Evolutionary conservation across 192 early-diverging fungal genomes (phyloP), one percentile per base, ranked within the genome.

Genomic region (Chytriomyces sp.): DNA sequence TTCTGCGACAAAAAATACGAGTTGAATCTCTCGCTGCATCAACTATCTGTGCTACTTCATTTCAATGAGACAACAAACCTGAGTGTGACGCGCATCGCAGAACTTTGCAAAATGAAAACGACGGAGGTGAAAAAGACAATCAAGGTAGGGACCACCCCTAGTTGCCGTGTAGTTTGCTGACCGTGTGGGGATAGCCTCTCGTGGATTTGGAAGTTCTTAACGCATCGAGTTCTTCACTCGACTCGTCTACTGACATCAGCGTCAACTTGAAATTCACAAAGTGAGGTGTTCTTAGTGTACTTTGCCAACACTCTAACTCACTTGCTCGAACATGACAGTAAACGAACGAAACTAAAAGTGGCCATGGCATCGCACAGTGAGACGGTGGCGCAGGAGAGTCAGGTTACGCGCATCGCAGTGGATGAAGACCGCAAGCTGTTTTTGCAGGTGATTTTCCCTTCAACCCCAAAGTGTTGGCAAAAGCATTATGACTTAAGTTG

Each of bases 331-430:
- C 44, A 49, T 0, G 28, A 38, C 63, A 93, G 88, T 75, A 93
- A 93, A 80, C 83, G 91, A 30, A 92, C 88, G 4, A 94, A 94
- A 75, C 83, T 94, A 33, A 93, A 93, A 73, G 74, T 93, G 25
- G 84, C 77, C 55, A 81, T 88, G 14, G 77, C 84, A 3, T 52
- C 87, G 8, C 85, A 89, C 74, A 25, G 10, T 10, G 63, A 77
- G 5, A 85, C 80, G 3, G 84, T 79, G 17, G 77, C 87, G 41
- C 65, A 81, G 52, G 91, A 93, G 75, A 85, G 75, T 17, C 83
- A 81, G 33, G 78, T 82, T 8, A 86, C 87, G 2, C 75, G 81
- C 8, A 75, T 82, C 60, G 85, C 89, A 4, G 88, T 95, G 4
- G 91, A 95, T 52, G 90, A 93, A 58, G 93, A 95, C 70, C 77